Percentiles rank a stretch among this genome's conserved stretches.
Conservation (phyloP, 1,284 basidiomycete species). For the Trametes pubescens region DNA sequence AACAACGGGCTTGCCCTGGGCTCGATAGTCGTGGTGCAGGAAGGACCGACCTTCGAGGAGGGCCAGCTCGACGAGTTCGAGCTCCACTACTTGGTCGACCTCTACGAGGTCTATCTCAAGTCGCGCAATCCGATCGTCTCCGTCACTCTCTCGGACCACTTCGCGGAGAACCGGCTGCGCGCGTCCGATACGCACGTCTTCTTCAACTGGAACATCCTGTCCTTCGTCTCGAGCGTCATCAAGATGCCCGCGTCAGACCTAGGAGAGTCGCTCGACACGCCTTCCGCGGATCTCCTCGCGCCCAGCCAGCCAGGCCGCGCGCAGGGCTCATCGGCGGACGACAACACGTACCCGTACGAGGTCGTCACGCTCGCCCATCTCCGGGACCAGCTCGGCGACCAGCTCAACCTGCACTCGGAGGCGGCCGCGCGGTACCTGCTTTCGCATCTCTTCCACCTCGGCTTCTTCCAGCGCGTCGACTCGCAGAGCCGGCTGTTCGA, state of each 20-base stretch:
- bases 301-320: constrained; percentile 41
- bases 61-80: constrained; percentile 59
- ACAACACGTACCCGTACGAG: constrained; percentile 61
- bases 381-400: constrained; percentile 65
- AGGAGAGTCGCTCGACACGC: constrained; percentile 33
- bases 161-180: constrained; percentile 53
- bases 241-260: constrained; percentile 53
- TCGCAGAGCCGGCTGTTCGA: constrained; percentile 48
- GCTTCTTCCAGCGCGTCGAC: constrained; percentile 64
- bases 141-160: constrained; percentile 58
- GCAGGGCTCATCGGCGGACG: constrained; percentile 31
- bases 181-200: constrained; percentile 57
- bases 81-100: constrained; percentile 59
- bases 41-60: constrained; percentile 44
- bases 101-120: constrained; percentile 60
- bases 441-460: constrained; percentile 65
- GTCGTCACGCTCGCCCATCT: constrained; percentile 65
- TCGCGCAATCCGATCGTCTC: constrained; percentile 53
- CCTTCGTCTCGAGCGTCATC: constrained; percentile 63
- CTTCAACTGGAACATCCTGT: constrained; percentile 72
- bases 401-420: constrained; percentile 64
- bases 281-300: constrained; percentile 55
- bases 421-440: constrained; percentile 61
- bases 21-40: constrained; percentile 60
- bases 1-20: constrained; percentile 71